A percentile compares a stretch with the other conserved stretches of the same genome.
Evolutionary conservation across 495 filamentous ascomycete species (phyloP).

Genomic region (Oidiodendron maius): DNA sequence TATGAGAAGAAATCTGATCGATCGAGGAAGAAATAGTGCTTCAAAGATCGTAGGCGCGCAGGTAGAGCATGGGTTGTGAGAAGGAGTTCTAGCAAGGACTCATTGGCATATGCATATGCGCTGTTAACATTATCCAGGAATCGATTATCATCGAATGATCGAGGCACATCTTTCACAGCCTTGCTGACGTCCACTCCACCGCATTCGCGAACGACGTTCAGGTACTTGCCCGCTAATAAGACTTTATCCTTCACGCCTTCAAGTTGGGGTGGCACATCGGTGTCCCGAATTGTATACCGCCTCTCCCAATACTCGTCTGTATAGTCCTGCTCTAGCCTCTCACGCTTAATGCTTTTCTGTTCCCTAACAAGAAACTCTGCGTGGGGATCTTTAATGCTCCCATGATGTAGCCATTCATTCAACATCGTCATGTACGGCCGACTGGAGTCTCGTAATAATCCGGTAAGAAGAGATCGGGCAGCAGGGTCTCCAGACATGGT

Average conservation of each 20-base stretch:
- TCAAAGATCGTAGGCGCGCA: slow-evolving; percentile 77
- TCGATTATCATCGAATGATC: slow-evolving; percentile 81
- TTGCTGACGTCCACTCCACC: slow-evolving; percentile 93
- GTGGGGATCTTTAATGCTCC: slow-evolving; percentile 90
- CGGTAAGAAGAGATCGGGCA: slow-evolving; percentile 71
- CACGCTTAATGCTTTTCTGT: slow-evolving; percentile 88
- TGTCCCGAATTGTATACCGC: slow-evolving; percentile 86
- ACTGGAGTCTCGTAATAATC: slow-evolving; percentile 78
- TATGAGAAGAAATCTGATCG: slow-evolving; percentile 97
- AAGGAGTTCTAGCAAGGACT: slow-evolving; percentile 84
- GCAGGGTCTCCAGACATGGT: slow-evolving; percentile 90
- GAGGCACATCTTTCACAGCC: slow-evolving; percentile 79
- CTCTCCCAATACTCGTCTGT: slow-evolving; percentile 99
- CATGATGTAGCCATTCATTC: slow-evolving; percentile 97
- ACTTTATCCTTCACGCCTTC: slow-evolving; percentile 91
- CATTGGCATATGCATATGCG: slow-evolving; percentile 92
- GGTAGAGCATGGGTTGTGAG: slow-evolving; percentile 89
- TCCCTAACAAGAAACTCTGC: slow-evolving; percentile 92
- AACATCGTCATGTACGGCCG: slow-evolving; percentile 96
- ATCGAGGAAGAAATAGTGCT: slow-evolving; percentile 99
- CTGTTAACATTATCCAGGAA: slow-evolving; percentile 94
- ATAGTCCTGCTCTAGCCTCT: slow-evolving; percentile 89
- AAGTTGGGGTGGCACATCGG: slow-evolving; percentile 88
- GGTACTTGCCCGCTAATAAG: slow-evolving; percentile 89
- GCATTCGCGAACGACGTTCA: slow-evolving; percentile 95